A percentile compares a stretch with the other conserved stretches of the same genome.
Conservation (phyloP, 78 protist genomes). For the Dictyostelium brefeldianum region DNA sequence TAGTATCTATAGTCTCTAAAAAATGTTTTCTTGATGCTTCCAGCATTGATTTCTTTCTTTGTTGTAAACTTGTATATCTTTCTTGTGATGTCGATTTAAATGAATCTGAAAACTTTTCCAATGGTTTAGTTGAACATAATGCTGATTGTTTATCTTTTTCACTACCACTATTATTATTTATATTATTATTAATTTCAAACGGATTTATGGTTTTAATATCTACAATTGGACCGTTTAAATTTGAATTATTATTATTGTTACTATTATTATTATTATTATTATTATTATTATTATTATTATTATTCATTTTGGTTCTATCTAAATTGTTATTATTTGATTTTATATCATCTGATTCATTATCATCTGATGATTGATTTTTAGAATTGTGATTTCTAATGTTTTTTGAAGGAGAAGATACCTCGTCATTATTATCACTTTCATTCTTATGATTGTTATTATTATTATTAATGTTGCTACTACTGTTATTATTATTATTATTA, state of each 20-base stretch:
- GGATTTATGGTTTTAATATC: background rate
- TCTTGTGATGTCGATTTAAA: constrained; percentile 53
- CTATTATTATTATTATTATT: background rate
- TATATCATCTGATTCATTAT: too few species aligned
- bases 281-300: background rate
- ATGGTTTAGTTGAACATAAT: background rate
- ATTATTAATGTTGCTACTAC: background rate
- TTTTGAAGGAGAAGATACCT: background rate
- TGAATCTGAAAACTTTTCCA: constrained; percentile 53
- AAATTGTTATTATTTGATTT: background rate
- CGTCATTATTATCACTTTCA: background rate
- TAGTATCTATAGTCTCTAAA: background rate
- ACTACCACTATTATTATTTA: constrained; percentile 25
- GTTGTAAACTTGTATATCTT: constrained; percentile 69
- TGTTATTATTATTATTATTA: background rate
- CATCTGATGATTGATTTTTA: too few species aligned
- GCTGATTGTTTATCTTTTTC: background rate
- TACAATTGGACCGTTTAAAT: background rate
- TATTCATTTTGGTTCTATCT: background rate
- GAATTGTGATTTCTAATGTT: background rate
- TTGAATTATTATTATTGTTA: background rate
- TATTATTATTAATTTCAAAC: background rate
- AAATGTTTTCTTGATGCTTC: constrained; percentile 73
- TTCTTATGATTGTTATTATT: background rate
- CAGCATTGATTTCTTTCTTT: constrained; percentile 69